Evolutionary conservation across 805 yeast species (phyloP).

Genomic region (Yamadazyma tumulicola): DNA sequence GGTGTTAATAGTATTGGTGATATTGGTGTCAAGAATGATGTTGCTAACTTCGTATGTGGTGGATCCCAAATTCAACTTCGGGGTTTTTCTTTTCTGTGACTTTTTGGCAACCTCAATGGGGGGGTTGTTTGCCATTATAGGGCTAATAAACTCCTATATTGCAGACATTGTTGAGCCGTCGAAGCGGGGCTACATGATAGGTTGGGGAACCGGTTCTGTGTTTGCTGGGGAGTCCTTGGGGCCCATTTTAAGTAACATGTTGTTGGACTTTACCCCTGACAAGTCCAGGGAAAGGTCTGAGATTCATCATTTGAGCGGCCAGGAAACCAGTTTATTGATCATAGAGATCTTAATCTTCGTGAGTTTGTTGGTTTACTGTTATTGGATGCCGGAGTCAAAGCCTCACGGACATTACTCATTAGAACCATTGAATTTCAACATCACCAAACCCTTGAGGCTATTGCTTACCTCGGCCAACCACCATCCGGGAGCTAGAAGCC

Average conservation of each 20-base stretch:
- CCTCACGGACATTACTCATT: constrained; percentile 1
- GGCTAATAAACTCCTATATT: constrained; percentile 63
- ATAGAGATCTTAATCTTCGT: constrained; percentile 32
- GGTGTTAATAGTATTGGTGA: constrained; percentile 14
- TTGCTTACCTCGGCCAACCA: not conserved
- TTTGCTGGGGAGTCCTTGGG: constrained; percentile 62
- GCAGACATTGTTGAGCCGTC: constrained; percentile 69
- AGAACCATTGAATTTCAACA: constrained; percentile 22
- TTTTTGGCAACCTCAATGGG: constrained; percentile 55
- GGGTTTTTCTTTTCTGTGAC: constrained; percentile 39
- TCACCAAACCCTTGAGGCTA: constrained; percentile 2
- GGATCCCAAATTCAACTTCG: constrained; percentile 27
- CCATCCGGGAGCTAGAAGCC: not conserved
- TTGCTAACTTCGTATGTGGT: constrained; percentile 22
- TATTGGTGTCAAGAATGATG: constrained; percentile 20
- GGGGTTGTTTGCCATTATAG: constrained; percentile 50
- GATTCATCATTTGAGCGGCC: not conserved
- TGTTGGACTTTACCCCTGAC: not conserved
- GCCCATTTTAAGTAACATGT: constrained; percentile 51
- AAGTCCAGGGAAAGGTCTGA: too few relatives aligned
- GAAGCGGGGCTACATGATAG: constrained; percentile 53
- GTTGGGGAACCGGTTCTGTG: constrained; percentile 56
- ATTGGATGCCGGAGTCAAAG: constrained; percentile 60
- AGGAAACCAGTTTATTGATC: constrained; percentile 28
- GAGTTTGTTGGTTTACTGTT: constrained; percentile 20